Evolutionary conservation across 2,329 filamentous ascomycete genomes (phyloP), one percentile per base, ranked within the genome.

Genomic region (Ceratocystis ficicola): DNA sequence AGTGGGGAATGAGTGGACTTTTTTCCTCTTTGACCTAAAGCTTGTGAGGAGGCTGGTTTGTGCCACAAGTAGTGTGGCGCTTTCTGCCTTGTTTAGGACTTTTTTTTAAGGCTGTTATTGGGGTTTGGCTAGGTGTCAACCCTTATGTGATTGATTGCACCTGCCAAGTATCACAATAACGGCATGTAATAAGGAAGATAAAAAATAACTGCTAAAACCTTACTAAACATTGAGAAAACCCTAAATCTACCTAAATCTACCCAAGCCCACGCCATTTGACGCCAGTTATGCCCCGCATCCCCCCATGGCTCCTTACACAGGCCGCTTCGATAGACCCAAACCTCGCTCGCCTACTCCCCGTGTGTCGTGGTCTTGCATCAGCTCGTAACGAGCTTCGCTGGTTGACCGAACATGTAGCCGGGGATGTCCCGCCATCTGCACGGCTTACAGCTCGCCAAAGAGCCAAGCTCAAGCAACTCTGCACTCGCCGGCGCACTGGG

Each of bases 351-450:
- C 80, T 93, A 3, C 80, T 93, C 1, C 83, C 80, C 15, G 80
- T 80, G 7, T 88, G 86, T 69, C 80, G 86, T 68, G 81, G 84
- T 70, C 72, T 90, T 1, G 72, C 74, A n/a, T 84, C 85, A 2
- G 85, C 87, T 5, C 77, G 78, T 65, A 85, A 84, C 71, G 88
- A 93, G 76, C 77, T 91, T 63, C 81, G 86, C 71, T 93, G 88
- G 89, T 81, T 93, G 64, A 78, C 77, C 63, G 80, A 87, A 69
- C 82, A 89, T 72, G 79, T 81, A 69, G 74, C 77, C 44, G 70
- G 70, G 66, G 72, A 69, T 15, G 67, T 65, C 63, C 15, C 46
- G 62, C 52, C 57, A 65, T 62, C 36, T 67, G 36, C 65, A 66
- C 66, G 4, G 17, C 57, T 44, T n/a, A 60, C 46, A 44, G 32